A percentile compares a stretch with the other conserved stretches of the same genome.
phyloP scores from a whole-genome alignment of 257 asterid species.

The Solanum chiquidenum region DNA sequence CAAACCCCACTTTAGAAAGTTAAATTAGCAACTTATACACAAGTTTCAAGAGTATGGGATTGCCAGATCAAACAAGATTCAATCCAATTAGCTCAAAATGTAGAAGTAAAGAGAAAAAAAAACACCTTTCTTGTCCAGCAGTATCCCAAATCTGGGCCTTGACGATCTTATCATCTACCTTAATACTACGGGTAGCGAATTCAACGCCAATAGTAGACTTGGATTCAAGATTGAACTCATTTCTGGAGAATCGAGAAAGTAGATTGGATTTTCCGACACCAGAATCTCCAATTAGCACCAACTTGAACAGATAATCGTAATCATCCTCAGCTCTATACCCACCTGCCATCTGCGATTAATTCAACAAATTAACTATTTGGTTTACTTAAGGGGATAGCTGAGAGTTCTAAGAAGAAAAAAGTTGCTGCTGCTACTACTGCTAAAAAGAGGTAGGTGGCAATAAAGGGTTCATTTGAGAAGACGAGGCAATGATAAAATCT shows the following conservation, averaged over 20 bases:
- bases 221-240: conserved; percentile 59
- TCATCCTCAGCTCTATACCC: conserved; percentile 60
- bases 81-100: neutral
- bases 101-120: neutral
- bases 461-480: neutral
- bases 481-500: no score
- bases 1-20: neutral
- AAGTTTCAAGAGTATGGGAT: neutral
- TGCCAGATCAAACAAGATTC: neutral
- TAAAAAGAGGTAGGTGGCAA: neutral
- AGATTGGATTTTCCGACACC: conserved; percentile 60
- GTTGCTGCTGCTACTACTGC: neutral
- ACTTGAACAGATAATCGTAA: conserved; percentile 54
- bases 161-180: conserved; percentile 50
- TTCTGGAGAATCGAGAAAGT: conserved; percentile 49
- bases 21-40: neutral
- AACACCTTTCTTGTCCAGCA: conserved; percentile 53
- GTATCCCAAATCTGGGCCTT: conserved; percentile 77
- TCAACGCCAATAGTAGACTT: conserved; percentile 64
- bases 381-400: neutral
- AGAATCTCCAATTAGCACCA: conserved; percentile 58
- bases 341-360: conserved; percentile 21
- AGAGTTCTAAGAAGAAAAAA: neutral
- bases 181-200: conserved; percentile 52
- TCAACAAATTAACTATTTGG: neutral